Evolutionary conservation across 2,329 filamentous ascomycete genomes (phyloP).

Genomic region (Neurospora crassa): DNA sequence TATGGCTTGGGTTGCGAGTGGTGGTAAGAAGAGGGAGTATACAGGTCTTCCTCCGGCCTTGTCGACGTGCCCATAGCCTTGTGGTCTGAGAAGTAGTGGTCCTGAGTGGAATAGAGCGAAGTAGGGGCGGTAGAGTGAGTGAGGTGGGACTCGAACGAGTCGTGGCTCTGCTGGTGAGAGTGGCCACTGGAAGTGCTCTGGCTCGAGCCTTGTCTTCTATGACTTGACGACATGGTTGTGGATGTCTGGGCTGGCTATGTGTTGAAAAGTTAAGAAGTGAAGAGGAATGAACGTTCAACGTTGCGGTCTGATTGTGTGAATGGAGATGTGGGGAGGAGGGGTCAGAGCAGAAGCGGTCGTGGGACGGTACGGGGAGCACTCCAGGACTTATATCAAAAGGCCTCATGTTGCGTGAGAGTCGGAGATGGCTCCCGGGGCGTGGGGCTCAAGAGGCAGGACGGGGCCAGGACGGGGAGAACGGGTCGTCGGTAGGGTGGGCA

Average conservation of each 20-base stretch:
- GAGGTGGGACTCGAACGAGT: slow-evolving; percentile 33
- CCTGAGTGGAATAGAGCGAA: slow-evolving; percentile 32
- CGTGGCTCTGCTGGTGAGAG: slow-evolving; percentile 30
- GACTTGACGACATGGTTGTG: slow-evolving; percentile 21
- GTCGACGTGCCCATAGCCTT: slow-evolving; percentile 21
- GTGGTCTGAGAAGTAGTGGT: slow-evolving; percentile 24
- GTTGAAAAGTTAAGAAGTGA: slow-evolving; percentile 6
- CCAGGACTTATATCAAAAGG: not conserved
- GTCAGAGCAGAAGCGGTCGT: slow-evolving; percentile 6
- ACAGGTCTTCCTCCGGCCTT: not conserved
- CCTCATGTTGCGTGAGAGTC: not conserved
- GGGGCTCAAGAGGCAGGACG: not conserved
- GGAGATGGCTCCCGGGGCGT: not conserved
- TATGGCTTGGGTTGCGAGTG: slow-evolving; percentile 8
- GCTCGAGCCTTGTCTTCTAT: slow-evolving; percentile 27
- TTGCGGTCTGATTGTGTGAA: slow-evolving; percentile 5
- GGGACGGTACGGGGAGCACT: not conserved
- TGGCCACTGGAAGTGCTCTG: slow-evolving; percentile 28
- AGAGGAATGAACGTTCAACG: slow-evolving; percentile 2
- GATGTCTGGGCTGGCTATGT: slow-evolving; percentile 11
- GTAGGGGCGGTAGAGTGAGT: slow-evolving; percentile 34
- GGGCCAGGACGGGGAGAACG: not conserved
- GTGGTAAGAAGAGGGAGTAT: not conserved
- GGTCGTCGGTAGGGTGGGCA: not conserved
- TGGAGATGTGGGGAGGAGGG: slow-evolving; percentile 6